Base-by-base conservation (phyloP, 192 early-diverging fungal species). In the Cetraspora pellucida region DNA sequence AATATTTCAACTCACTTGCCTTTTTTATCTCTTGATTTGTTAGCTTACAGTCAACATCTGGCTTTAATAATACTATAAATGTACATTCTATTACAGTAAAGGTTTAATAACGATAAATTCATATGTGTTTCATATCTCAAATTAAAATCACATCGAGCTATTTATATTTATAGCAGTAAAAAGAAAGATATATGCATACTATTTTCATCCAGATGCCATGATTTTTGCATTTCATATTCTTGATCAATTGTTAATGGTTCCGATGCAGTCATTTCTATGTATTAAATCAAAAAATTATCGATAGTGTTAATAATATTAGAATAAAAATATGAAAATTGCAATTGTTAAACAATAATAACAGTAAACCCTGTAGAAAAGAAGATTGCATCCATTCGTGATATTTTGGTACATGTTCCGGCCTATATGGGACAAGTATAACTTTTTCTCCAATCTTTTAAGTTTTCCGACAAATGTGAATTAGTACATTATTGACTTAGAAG, bases 361-460 rank as follows among this genome's bases (percentile, higher is more conserved):
- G 37, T 16, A 19, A 57, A 90, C 91, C 91, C 69, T 94, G 92
- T 27, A 98, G 85, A 82, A 89, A 94, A 3, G 93, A 91, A 10
- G 91, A 92, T 77, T 94, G 89, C 95, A 98, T 97, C 97, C 97
- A 98, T 71, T 92, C 91, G 82, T 98, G 96, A 80, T 98, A 98
- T 70, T 79, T 86, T 13, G 85, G 85, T 1, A 98, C 96, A 88
- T 98, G 97, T 61, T 92, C 90, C 17, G 79, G 79, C 57, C 86
- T 85, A 86, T 98, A 98, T 1, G 97, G 97, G 14, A 96, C 94
- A 2, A 98, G 89, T 14, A 92, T 77, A 70, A 84, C 85, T 68
- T 87, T 84, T 7, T 82, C 60, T 27, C 92, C 89, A 27, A 91
- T 81, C 90, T 92, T 37, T 37, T 37, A 2, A 37, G 7, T 2